Conservation (phyloP, 768 basidiomycete species). For the Leccinum rimulosum region DNA sequence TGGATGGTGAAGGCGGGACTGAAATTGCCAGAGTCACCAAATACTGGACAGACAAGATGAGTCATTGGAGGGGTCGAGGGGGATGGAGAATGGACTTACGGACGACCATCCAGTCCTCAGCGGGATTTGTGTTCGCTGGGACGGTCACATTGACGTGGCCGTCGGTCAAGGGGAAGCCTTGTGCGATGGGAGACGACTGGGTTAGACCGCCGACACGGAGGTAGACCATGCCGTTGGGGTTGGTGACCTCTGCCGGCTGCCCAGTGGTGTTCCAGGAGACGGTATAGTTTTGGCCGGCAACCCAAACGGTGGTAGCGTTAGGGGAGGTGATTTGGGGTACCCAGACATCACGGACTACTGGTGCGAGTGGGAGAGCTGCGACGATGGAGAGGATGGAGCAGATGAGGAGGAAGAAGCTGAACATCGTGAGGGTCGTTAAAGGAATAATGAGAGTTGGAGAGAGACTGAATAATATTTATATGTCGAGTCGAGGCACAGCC, state of each 20-base stretch:
- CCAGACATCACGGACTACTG: constrained; percentile 45
- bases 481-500: background rate
- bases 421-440: constrained; percentile 23
- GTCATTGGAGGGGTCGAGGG: background rate
- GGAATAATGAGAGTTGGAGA: background rate
- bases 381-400: constrained; percentile 28
- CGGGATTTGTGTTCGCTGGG: constrained; percentile 36
- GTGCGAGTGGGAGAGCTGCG: constrained; percentile 29
- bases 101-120: constrained; percentile 42
- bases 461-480: background rate
- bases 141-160: constrained; percentile 40
- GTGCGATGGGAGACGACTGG: constrained; percentile 35
- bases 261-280: constrained; percentile 48
- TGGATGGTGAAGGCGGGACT: constrained; percentile 44
- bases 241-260: constrained; percentile 47
- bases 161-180: constrained; percentile 35
- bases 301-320: constrained; percentile 37
- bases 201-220: constrained; percentile 38
- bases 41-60: constrained; percentile 32
- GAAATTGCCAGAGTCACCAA: constrained; percentile 54
- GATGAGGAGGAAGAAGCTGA: constrained; percentile 13
- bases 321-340: constrained; percentile 44
- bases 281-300: constrained; percentile 35
- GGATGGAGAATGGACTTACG: constrained; percentile 31
- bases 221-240: constrained; percentile 40